Evolutionary conservation across 192 early-diverging fungal genomes (phyloP), one percentile per base, ranked within the genome.

Genomic region (Bifiguratus adelaidae): DNA sequence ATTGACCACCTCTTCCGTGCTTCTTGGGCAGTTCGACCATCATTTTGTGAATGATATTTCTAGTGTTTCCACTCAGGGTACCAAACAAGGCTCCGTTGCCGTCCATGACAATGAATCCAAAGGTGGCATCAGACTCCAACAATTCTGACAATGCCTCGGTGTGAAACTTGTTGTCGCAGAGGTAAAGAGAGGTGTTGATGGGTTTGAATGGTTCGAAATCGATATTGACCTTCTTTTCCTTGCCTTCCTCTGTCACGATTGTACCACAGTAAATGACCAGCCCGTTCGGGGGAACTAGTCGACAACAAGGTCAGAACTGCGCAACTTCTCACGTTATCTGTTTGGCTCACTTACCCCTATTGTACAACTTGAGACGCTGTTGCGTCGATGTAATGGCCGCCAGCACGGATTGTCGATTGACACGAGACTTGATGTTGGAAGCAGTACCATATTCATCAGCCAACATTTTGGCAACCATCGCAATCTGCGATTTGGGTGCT

Each of bases 1-100:
- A 99, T 71, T 99, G 96, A 83, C 96, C 96, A 78, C 96, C 96
- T 76, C 96, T 89, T 42, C 96, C 96, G 82, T 99, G 96, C 87
- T 99, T 99, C 78, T 99, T 99, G 60, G 96, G 96, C 64, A 99
- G 60, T 60, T 99, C 96, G 36, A 99, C 96, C 15, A 81, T 69
- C 46, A 99, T 78, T 65, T 92, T 90, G 74, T 92, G 89, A 46
- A 97, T 63, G 26, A 99, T 77, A 49, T 95, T 88, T 48, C 96
- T 86, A 18, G 78, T 89, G 70, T 88, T 95, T 33, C 96, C 96
- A 56, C 83, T 75, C n/a, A 99, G 73, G 16, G 84, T 83, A 20
- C 96, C 96, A 61, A 93, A 99, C 23, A 99, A 70, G 12, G 87
- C 75, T 36, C 96, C 96, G 72, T 88, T 89, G 83, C 96, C 96